Evolutionary conservation across 345 rosid genomes (phyloP).

Genomic region (Salix dunnii): DNA sequence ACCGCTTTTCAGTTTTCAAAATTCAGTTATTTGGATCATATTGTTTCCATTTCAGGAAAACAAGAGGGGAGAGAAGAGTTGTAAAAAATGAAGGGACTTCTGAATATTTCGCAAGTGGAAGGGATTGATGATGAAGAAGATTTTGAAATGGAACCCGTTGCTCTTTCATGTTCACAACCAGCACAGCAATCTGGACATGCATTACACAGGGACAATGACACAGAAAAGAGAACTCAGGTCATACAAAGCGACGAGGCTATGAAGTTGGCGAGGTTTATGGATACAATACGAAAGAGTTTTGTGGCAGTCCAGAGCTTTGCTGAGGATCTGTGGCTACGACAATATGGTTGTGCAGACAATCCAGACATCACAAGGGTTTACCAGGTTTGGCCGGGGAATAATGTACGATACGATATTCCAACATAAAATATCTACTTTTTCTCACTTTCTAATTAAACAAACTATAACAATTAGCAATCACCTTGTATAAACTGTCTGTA

Average conservation of each 20-base stretch:
- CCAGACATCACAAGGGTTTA: constrained; percentile 26
- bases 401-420: constrained; percentile 12
- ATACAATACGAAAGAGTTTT: not conserved
- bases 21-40: constrained; percentile 6
- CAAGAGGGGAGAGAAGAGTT: not conserved
- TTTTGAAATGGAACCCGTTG: constrained; percentile 9
- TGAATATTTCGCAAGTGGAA: not conserved
- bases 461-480: too few species aligned
- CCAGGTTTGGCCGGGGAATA: constrained; percentile 47
- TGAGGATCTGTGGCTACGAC: constrained; percentile 22
- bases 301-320: constrained; percentile 2
- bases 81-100: not conserved
- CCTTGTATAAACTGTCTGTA: too few species aligned
- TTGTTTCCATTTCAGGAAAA: not conserved
- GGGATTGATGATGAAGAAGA: not conserved
- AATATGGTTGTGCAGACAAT: constrained; percentile 8
- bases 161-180: constrained; percentile 12
- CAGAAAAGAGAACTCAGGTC: not conserved
- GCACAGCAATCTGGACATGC: not conserved
- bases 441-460: too few species aligned
- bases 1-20: constrained; percentile 28
- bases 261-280: not conserved
- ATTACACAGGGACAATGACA: not conserved
- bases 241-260: not conserved
- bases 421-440: too few species aligned